Evolutionary conservation across 345 rosid genomes (phyloP).

Genomic region (Heritiera littoralis): DNA sequence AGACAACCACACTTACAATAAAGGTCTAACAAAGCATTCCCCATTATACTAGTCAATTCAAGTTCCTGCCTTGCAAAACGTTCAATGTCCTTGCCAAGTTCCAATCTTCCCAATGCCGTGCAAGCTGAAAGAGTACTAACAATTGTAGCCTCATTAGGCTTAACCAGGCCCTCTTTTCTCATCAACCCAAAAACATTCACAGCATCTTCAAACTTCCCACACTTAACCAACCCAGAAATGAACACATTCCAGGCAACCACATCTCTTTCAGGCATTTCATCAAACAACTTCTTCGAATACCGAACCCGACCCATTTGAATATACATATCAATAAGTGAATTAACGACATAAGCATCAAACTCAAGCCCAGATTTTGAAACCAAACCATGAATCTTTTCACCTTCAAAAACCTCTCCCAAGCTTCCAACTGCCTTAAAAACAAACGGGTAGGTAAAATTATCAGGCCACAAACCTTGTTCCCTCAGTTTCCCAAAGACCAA

Average conservation of each 20-base stretch:
- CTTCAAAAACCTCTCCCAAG: conserved; percentile 36
- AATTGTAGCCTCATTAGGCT: conserved; percentile 61
- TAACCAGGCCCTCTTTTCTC: conserved; percentile 43
- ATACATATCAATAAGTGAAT: conserved; percentile 74
- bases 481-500: conserved; percentile 47
- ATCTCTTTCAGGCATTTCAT: conserved; percentile 66
- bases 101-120: conserved; percentile 47
- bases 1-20: conserved; percentile 71
- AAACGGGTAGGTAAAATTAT: conserved; percentile 75
- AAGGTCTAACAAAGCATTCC: conserved; percentile 71
- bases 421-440: conserved; percentile 49
- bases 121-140: conserved; percentile 77
- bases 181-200: conserved; percentile 45
- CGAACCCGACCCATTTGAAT: conserved; percentile 40
- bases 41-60: conserved; percentile 47
- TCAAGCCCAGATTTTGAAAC: conserved; percentile 57
- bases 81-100: conserved; percentile 58
- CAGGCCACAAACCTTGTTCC: conserved; percentile 58
- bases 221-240: conserved; percentile 58
- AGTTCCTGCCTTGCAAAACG: conserved; percentile 40
- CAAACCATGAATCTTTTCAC: conserved; percentile 55
- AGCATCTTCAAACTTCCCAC: conserved; percentile 55
- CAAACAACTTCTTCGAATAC: conserved; percentile 51
- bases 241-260: conserved; percentile 72
- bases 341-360: conserved; percentile 58